Conservation (phyloP, 345 rosid genomes). For the Limnanthes douglasii region DNA sequence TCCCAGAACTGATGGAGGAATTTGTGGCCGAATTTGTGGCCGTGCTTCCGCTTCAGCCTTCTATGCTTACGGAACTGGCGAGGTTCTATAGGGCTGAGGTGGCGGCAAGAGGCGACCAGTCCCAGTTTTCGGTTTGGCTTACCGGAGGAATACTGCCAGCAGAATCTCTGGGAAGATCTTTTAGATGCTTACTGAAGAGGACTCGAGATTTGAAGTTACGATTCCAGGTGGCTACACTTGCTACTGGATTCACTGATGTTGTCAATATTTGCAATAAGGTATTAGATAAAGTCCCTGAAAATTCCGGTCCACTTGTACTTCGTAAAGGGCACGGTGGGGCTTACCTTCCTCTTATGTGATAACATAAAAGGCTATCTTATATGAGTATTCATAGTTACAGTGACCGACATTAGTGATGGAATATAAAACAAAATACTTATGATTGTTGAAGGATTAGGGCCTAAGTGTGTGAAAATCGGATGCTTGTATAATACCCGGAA, state of each 20-base stretch:
- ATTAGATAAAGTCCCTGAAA: conserved; percentile 71
- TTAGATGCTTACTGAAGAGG: conserved; percentile 77
- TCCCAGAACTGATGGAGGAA: conserved; percentile 76
- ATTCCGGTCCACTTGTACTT: conserved; percentile 57
- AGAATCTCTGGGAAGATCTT: conserved; percentile 87
- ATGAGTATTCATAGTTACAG: no score
- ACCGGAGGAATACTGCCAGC: conserved; percentile 87
- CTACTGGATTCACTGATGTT: conserved; percentile 73
- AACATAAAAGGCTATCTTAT: no score
- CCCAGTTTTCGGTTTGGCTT: conserved; percentile 92
- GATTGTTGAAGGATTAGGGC: no score
- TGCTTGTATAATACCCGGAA: not conserved
- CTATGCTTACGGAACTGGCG: conserved; percentile 77
- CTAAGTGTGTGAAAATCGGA: no score
- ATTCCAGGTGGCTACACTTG: conserved; percentile 60
- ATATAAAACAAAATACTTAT: no score
- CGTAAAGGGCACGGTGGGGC: conserved; percentile 95
- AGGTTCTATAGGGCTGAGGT: conserved; percentile 79
- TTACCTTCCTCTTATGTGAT: conserved; percentile 85
- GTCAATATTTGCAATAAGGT: conserved; percentile 36
- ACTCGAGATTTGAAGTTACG: conserved; percentile 69
- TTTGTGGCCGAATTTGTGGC: conserved; percentile 92
- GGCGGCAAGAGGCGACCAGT: conserved; percentile 91
- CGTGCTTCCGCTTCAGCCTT: conserved; percentile 80
- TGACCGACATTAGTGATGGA: no score